Percentiles rank a stretch among this genome's conserved stretches.
phyloP scores from a whole-genome alignment of 768 basidiomycete species.

The Glaciozyma antarctica region DNA sequence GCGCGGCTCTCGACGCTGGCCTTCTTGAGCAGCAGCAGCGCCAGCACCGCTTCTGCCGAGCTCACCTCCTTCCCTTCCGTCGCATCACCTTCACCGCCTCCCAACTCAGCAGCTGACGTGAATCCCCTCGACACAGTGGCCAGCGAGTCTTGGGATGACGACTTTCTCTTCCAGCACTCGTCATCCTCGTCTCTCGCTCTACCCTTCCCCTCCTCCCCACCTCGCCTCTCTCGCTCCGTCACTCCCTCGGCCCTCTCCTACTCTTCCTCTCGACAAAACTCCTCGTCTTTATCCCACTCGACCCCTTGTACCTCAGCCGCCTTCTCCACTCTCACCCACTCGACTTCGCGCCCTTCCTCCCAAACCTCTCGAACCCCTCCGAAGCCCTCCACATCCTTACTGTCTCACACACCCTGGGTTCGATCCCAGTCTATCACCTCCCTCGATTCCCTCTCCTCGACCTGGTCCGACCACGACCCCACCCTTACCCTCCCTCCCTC shows the following conservation, averaged over 20 bases:
- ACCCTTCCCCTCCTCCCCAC: neutral
- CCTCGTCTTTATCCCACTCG: neutral
- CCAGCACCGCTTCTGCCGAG: no score
- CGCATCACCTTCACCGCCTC: no score
- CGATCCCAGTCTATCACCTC: neutral
- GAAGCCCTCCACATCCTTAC: neutral
- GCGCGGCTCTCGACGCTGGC: no score
- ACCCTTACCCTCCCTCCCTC: conserved; percentile 8
- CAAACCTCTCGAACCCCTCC: no score
- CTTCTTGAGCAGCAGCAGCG: no score
- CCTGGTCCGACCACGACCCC: conserved; percentile 18
- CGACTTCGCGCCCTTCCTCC: conserved; percentile 1
- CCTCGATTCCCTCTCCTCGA: conserved; percentile 20
- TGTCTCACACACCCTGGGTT: neutral
- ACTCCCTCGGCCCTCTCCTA: neutral
- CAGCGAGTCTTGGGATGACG: conserved; percentile 23
- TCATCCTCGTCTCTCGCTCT: conserved; percentile 1
- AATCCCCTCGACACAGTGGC: neutral
- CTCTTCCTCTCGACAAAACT: neutral
- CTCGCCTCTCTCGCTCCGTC: conserved; percentile 1
- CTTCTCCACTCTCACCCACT: neutral
- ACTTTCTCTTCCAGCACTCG: conserved; percentile 23
- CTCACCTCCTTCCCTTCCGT: no score
- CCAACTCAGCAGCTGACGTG: neutral
- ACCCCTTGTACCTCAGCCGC: neutral